These are phyloP conservation scores for Incumbomyces lentus DNA, from an alignment of 2,329 filamentous ascomycete genomes.

Conservation along the genomic window DNA sequence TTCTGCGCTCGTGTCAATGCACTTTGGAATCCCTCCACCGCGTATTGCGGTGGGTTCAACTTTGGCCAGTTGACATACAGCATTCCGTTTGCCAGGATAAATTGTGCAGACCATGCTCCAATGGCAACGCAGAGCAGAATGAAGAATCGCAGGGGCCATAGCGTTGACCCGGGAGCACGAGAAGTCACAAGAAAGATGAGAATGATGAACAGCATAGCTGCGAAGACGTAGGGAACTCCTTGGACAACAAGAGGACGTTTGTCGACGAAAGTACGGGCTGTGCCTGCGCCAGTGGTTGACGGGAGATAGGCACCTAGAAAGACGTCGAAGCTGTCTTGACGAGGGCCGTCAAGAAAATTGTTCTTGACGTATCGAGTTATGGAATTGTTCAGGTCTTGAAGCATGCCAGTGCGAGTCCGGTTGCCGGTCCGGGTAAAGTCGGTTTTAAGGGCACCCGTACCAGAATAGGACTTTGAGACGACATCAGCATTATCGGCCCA, in stretches of 20 bases:
- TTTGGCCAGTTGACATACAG: conserved; percentile 99
- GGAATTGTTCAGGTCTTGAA: conserved; percentile 81
- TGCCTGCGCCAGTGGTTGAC: conserved; percentile 58
- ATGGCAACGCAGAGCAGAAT: conserved; percentile 66
- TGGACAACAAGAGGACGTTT: conserved; percentile 78
- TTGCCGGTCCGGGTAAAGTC: conserved; percentile 92
- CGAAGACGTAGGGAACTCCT: conserved; percentile 82
- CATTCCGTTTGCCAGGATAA: conserved; percentile 76
- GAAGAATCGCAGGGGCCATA: conserved; percentile 75
- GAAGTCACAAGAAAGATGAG: conserved; percentile 64
- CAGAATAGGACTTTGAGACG: conserved; percentile 84
- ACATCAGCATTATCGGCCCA: conserved; percentile 99
- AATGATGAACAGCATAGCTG: conserved; percentile 75
- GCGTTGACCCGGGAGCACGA: conserved; percentile 58
- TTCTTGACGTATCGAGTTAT: conserved; percentile 83
- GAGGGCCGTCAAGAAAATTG: conserved; percentile 87
- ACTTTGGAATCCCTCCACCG: conserved; percentile 78
- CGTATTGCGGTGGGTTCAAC: conserved; percentile 78
- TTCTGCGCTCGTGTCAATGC: conserved; percentile 73
- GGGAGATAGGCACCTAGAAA: conserved; percentile 83
- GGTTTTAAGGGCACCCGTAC: conserved; percentile 94
- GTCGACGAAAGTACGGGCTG: conserved; percentile 69
- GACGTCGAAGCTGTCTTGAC: conserved; percentile 90
- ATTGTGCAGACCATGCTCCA: conserved; percentile 60
- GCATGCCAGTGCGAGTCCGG: conserved; percentile 70